Evolutionary conservation across 768 basidiomycete species (phyloP).

Genomic region (Terana coerulea): DNA sequence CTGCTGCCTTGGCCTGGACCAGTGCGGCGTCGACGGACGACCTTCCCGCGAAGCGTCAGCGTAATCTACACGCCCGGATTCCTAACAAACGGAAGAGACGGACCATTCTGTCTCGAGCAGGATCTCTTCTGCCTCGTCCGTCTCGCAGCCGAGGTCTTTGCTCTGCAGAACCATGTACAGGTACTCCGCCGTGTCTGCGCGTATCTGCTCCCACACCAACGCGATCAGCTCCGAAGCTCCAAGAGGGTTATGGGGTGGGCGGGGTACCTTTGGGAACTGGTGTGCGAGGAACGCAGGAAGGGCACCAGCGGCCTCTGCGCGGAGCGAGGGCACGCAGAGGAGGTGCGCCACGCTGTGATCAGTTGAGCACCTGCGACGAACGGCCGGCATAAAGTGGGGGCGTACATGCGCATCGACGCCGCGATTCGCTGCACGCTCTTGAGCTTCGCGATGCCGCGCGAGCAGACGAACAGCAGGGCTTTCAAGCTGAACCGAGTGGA

Average conservation of each 20-base stretch:
- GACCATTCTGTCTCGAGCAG: constrained; percentile 84
- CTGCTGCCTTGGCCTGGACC: neutral
- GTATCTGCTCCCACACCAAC: constrained; percentile 46
- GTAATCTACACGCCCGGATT: too few relatives aligned
- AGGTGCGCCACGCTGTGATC: constrained; percentile 59
- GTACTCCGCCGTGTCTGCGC: constrained; percentile 78
- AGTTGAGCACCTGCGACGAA: neutral
- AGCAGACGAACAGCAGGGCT: constrained; percentile 50
- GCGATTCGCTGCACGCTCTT: constrained; percentile 83
- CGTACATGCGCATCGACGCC: constrained; percentile 82
- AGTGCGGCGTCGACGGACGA: neutral
- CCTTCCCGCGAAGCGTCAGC: neutral
- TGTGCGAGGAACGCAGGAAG: constrained; percentile 70
- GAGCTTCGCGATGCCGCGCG: constrained; percentile 59
- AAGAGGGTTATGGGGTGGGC: neutral
- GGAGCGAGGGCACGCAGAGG: constrained; percentile 47
- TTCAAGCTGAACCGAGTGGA: constrained; percentile 34
- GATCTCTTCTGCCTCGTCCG: constrained; percentile 62
- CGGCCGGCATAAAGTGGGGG: constrained; percentile 10
- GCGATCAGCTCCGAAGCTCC: neutral
- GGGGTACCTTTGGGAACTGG: constrained; percentile 70
- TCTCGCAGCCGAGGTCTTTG: constrained; percentile 60
- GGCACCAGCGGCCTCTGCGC: constrained; percentile 37
- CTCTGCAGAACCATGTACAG: constrained; percentile 76
- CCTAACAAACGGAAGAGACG: constrained; percentile 17